phyloP scores from a whole-genome alignment of 352 stramenopile species.

The Phytophthora vignae region DNA sequence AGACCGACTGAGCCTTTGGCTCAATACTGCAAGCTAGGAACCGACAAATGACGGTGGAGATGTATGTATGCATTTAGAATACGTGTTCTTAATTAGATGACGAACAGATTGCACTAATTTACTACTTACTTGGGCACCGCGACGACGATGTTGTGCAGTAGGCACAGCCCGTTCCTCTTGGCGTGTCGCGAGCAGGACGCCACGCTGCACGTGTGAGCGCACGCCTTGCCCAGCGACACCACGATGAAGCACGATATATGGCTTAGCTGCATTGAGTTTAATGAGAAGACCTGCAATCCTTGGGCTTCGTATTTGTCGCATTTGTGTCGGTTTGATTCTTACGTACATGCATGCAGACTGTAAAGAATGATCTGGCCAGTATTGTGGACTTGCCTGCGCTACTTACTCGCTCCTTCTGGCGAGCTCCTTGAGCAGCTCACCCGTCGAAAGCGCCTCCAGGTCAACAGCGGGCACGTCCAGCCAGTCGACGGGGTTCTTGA shows the following conservation, averaged over 20 bases:
- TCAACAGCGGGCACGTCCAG: slow-evolving; percentile 85
- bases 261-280: not conserved
- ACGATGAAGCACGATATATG: not conserved
- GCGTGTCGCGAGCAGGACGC: slow-evolving; percentile 23
- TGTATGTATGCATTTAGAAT: not conserved
- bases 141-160: slow-evolving; percentile 26
- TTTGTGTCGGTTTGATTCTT: slow-evolving; percentile 9
- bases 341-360: slow-evolving; percentile 3
- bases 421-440: slow-evolving; percentile 80
- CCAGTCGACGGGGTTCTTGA: slow-evolving; percentile 96
- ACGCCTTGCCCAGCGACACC: slow-evolving; percentile 15
- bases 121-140: slow-evolving; percentile 8
- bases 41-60: not conserved
- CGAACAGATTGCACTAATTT: slow-evolving; percentile 20
- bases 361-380: not conserved
- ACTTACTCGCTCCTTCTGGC: slow-evolving; percentile 68
- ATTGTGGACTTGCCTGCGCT: not conserved
- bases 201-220: slow-evolving; percentile 18
- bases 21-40: not conserved
- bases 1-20: not conserved
- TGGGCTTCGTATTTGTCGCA: no score
- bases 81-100: slow-evolving; percentile 8
- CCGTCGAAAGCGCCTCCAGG: slow-evolving; percentile 73
- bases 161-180: slow-evolving; percentile 33
- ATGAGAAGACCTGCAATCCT: not conserved